Evolutionary conservation across 495 filamentous ascomycete genomes (phyloP).

Genomic region (Hypoxylon perforatum): DNA sequence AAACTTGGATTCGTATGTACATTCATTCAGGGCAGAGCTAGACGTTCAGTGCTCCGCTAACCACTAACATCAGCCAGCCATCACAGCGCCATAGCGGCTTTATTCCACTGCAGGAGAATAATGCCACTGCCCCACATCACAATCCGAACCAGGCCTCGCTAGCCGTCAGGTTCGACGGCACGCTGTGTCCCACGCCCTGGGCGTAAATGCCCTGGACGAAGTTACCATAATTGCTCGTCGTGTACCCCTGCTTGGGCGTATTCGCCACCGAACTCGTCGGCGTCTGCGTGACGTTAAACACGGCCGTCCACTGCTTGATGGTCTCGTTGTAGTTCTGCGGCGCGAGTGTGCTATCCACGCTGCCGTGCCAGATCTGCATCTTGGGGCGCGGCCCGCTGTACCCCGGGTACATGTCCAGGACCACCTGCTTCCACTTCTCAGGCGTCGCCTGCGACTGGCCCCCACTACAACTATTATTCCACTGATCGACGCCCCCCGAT

Average conservation of each 20-base stretch:
- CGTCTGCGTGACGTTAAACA: constrained; percentile 52
- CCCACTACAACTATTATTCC: constrained; percentile 57
- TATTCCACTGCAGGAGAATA: too few relatives aligned
- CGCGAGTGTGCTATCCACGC: constrained; percentile 55
- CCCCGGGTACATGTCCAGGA: constrained; percentile 58
- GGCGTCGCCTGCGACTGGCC: constrained; percentile 53
- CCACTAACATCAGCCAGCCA: too few relatives aligned
- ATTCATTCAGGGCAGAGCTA: neutral
- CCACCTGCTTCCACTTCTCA: constrained; percentile 57
- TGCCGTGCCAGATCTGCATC: constrained; percentile 69
- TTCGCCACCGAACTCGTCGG: constrained; percentile 47
- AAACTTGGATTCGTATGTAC: constrained; percentile 8
- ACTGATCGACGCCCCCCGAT: constrained; percentile 52
- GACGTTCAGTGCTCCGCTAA: too few relatives aligned
- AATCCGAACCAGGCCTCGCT: constrained; percentile 53
- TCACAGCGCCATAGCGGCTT: too few relatives aligned
- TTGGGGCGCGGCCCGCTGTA: constrained; percentile 60
- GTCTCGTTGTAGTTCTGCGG: constrained; percentile 60
- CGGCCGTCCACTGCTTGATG: constrained; percentile 65
- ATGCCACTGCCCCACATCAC: constrained; percentile 15
- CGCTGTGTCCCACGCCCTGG: constrained; percentile 52
- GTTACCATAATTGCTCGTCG: constrained; percentile 52
- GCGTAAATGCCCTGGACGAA: constrained; percentile 55
- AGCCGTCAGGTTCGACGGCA: constrained; percentile 51
- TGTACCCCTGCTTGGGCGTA: constrained; percentile 50